These are phyloP conservation scores for Fusarium robinianum DNA, from an alignment of 2,329 filamentous ascomycete genomes.

Conservation along the genomic window DNA sequence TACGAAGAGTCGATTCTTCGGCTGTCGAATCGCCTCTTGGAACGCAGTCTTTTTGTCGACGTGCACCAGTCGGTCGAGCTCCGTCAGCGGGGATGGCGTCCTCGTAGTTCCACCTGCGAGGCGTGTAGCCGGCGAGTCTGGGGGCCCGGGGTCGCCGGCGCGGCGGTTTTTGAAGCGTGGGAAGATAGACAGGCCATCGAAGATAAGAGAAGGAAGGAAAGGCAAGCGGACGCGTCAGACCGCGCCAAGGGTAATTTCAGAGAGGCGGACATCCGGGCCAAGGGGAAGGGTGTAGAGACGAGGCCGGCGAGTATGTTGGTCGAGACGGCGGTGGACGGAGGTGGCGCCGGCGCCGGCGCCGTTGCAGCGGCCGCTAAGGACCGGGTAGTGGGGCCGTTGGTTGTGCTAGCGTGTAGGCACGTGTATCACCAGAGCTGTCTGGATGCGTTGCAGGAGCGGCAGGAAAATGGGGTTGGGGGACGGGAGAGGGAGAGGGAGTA, in stretches of 20 bases:
- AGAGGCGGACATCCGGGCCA: slow-evolving; percentile 44
- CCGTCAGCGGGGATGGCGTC: slow-evolving; percentile 86
- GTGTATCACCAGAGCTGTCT: slow-evolving; percentile 72
- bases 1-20: slow-evolving; percentile 90
- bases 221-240: slow-evolving; percentile 44
- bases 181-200: slow-evolving; percentile 62
- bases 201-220: slow-evolving; percentile 50
- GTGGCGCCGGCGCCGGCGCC: slow-evolving; percentile 11
- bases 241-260: slow-evolving; percentile 45
- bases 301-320: slow-evolving; percentile 49
- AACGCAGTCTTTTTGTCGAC: slow-evolving; percentile 84
- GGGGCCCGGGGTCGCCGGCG: slow-evolving; percentile 79
- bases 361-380: too few relatives aligned
- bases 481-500: slow-evolving; percentile 56
- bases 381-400: slow-evolving; percentile 64
- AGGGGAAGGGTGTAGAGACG: slow-evolving; percentile 50
- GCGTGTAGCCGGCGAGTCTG: slow-evolving; percentile 81
- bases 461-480: slow-evolving; percentile 53
- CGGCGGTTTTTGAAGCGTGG: slow-evolving; percentile 81
- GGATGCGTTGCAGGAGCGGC: slow-evolving; percentile 64
- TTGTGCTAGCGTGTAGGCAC: slow-evolving; percentile 72
- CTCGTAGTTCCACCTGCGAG: slow-evolving; percentile 84
- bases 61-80: slow-evolving; percentile 75
- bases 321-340: slow-evolving; percentile 37
- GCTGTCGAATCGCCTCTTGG: slow-evolving; percentile 83